Evolutionary conservation across 2,329 filamentous ascomycete genomes (phyloP).

Genomic region (Magnaporthiopsis incrustans): DNA sequence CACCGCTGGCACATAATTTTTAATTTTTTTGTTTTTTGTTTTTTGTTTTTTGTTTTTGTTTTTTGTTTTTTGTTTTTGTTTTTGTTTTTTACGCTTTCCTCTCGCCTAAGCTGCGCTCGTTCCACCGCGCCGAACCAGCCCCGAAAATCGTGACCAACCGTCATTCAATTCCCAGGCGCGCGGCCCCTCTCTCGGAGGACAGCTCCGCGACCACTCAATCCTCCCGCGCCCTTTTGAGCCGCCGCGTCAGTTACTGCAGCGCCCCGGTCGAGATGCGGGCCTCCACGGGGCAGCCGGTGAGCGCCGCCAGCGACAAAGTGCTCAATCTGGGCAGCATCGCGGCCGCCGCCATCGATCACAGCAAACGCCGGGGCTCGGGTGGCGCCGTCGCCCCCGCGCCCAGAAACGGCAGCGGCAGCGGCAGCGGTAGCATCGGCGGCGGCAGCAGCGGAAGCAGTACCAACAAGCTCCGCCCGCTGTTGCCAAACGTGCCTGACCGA

Average conservation of each 20-base stretch:
- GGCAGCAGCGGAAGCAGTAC: neutral
- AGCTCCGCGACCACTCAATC: neutral
- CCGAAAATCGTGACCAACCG: neutral
- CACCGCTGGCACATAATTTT: neutral
- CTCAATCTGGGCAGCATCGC: neutral
- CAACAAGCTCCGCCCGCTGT: slow-evolving; percentile 4
- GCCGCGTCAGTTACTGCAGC: neutral
- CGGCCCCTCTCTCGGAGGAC: neutral
- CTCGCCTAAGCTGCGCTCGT: neutral
- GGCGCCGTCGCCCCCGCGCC: too few species aligned
- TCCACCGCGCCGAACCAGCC: neutral
- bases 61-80: too few species aligned
- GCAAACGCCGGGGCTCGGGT: neutral
- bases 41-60: too few species aligned
- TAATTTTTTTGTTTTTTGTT: too few species aligned
- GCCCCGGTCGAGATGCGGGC: neutral
- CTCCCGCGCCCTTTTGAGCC: neutral
- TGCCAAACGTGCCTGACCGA: slow-evolving; percentile 1
- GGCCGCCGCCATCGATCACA: neutral
- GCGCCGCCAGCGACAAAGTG: neutral
- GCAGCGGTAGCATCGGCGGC: neutral
- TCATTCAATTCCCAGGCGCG: neutral
- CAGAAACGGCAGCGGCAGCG: neutral
- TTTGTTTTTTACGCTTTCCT: neutral
- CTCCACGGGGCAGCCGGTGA: neutral